These are phyloP conservation scores for Gryganskiella cystojenkinii DNA, from an alignment of 192 early-diverging fungal genomes.

Conservation along the genomic window DNA sequence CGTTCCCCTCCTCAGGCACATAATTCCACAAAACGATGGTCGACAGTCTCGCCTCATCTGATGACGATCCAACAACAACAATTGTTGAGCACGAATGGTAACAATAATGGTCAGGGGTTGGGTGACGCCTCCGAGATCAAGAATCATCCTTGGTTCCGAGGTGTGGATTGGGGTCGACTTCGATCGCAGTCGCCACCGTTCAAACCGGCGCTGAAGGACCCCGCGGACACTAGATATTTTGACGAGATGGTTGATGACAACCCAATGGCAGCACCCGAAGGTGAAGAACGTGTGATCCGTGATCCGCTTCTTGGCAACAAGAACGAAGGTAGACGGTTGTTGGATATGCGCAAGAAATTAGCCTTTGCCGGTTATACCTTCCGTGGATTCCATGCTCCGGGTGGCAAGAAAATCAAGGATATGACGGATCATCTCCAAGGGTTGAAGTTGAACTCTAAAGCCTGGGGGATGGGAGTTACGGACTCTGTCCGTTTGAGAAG, in stretches of 20 bases:
- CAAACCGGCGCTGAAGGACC: constrained; percentile 77
- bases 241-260: constrained; percentile 66
- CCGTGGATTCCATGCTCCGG: constrained; percentile 56
- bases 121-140: constrained; percentile 82
- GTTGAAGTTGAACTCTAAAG: constrained; percentile 36
- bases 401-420: constrained; percentile 51
- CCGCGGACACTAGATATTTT: constrained; percentile 95
- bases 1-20: constrained; percentile 21
- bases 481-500: constrained; percentile 50
- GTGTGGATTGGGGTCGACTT: constrained; percentile 77
- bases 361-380: constrained; percentile 72
- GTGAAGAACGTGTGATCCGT: constrained; percentile 54
- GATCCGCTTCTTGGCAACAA: constrained; percentile 55
- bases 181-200: constrained; percentile 76
- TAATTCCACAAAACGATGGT: constrained; percentile 46
- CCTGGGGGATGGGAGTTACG: constrained; percentile 45
- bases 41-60: constrained; percentile 45
- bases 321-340: constrained; percentile 58
- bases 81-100: constrained; percentile 26
- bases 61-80: constrained; percentile 37
- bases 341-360: constrained; percentile 71
- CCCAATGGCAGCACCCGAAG: constrained; percentile 56
- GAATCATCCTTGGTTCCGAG: constrained; percentile 79
- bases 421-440: constrained; percentile 33
- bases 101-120: constrained; percentile 42